phyloP scores from a whole-genome alignment of 768 basidiomycete species.

The Mycena capillaripes region DNA sequence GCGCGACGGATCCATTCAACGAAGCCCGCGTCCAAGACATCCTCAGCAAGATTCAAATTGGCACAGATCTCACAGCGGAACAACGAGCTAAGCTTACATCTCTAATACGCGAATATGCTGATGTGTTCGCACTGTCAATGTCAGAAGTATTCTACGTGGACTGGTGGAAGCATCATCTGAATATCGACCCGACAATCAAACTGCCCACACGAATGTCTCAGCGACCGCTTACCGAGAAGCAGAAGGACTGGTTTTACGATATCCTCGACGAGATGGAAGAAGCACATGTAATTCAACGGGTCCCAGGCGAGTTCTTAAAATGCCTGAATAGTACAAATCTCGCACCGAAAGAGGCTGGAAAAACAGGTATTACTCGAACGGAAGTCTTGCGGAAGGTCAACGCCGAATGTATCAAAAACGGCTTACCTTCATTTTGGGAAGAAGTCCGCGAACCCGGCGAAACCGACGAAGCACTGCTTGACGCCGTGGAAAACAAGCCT shows the following conservation, averaged over 20 bases:
- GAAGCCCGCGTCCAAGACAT: slow-evolving; percentile 37
- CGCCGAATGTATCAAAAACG: slow-evolving; percentile 8
- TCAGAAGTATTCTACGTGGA: slow-evolving; percentile 30
- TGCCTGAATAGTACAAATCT: slow-evolving; percentile 15
- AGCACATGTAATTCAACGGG: slow-evolving; percentile 6
- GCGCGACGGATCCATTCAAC: slow-evolving; percentile 37
- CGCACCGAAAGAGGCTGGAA: slow-evolving; percentile 16
- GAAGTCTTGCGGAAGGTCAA: slow-evolving; percentile 19
- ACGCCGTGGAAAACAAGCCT: neutral
- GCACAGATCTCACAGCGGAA: slow-evolving; percentile 35
- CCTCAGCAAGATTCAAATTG: slow-evolving; percentile 33
- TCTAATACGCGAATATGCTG: slow-evolving; percentile 29
- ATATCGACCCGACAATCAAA: slow-evolving; percentile 4
- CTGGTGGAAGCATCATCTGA: slow-evolving; percentile 20
- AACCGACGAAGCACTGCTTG: slow-evolving; percentile 9
- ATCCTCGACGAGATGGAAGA: slow-evolving; percentile 20
- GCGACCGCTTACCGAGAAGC: slow-evolving; percentile 16
- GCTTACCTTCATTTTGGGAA: slow-evolving; percentile 15
- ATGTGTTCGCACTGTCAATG: slow-evolving; percentile 35
- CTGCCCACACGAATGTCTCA: slow-evolving; percentile 10
- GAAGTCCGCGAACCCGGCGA: slow-evolving; percentile 16
- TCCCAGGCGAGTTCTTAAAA: slow-evolving; percentile 12
- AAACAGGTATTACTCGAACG: slow-evolving; percentile 12
- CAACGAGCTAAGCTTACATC: slow-evolving; percentile 5
- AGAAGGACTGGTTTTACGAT: slow-evolving; percentile 22